Base-by-base conservation (phyloP, 2,329 filamentous ascomycete genomes). In the Ophiocordyceps robertsii region DNA sequence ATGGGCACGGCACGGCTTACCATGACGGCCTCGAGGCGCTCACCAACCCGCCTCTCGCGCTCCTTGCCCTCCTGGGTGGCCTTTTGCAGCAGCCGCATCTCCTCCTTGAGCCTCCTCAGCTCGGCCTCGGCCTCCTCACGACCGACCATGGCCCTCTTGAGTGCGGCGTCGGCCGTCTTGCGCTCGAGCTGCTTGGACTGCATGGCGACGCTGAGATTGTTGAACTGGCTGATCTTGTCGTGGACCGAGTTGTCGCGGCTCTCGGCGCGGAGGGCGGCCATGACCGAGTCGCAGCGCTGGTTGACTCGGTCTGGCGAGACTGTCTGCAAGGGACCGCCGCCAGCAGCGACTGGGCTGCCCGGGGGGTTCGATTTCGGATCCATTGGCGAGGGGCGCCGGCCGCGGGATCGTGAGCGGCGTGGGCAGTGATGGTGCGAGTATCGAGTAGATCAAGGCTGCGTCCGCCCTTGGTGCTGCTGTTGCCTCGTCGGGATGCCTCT, bases 71-170 rank as follows among this genome's bases (percentile, higher is more conserved):
- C 80, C 6, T 84, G 79, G 13, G 79, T 48, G 42, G 80, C 72
- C 46, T 67, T 73, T 44, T 69, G 68, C 46, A 84, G 56, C 36
- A 60, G 54, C 44, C 69, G 66, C 17, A 63, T 62, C 54, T 86
- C 82, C 9, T 84, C 79, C 46, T 72, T 71, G 52, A 76, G 72
- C 36, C 70, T 70, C 47, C 73, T 71, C 64, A 79, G 70, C 53
- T 86, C 80, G n/a, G 63, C 65, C 62, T 86, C 82, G 12, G 81
- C 79, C 61, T 83, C 80, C 55, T 88, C 82, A 37, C 80, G 71
- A 13, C 78, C 80, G 39, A 82, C 56, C 68, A 80, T 75, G 47
- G 78, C 78, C 39, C 78, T 72, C 57, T 78, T 80, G 14, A 82
- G 63, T 29, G 78, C 78, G 29, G 77, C 77, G 50, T 82, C 78